Base-by-base conservation (phyloP, 1,284 basidiomycete genomes). In the Tilletia setariae region DNA sequence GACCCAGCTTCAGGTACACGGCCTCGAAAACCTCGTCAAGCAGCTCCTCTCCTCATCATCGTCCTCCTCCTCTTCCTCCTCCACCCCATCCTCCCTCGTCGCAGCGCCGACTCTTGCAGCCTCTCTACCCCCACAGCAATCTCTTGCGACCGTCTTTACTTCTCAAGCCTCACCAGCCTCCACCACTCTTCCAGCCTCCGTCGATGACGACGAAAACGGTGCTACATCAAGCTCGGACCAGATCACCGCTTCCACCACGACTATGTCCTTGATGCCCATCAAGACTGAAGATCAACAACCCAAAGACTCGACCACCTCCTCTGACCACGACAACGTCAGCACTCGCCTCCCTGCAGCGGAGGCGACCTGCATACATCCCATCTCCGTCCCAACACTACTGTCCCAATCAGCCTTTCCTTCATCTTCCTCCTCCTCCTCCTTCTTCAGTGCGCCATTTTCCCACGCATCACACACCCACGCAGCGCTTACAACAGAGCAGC, bases 291-390 rank as follows among this genome's bases (percentile, higher is more conserved):
- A 70, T 69, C 61, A 67, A 67, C 69, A 66, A 68, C 66, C 72
- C 70, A 69, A 68, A 35, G 70, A 72, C 69, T 8, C 40, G 30
- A 25, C 43, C 15, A 13, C 67, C 19, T 19, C 35, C 32, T 28
- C 28, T 53, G n/a, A 19, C 8, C 32, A 23, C 28, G 40, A 40
- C 64, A 68, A 16, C 46, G 28, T 40, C 63, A 59, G 71, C 75
- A 75, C 76, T 80, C 70, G 77, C 76, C 79, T 80, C 74, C 79
- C 79, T 71, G 79, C 79, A 80, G 79, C 72, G 79, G 75, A 80
- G 79, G 77, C 74, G 76, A 78, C 74, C 74, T 72, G 74, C 68
- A 65, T 30, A 30, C 56, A 30, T 32, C 56, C 28, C 56, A 2
- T 61, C 56, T 61, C 56, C 56, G 28, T 61, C 28, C 28, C 16